Evolutionary conservation across 371 early-diverging fungal genomes (phyloP), one percentile per base, ranked within the genome.

Genomic region (Lichtheimia corymbifera): DNA sequence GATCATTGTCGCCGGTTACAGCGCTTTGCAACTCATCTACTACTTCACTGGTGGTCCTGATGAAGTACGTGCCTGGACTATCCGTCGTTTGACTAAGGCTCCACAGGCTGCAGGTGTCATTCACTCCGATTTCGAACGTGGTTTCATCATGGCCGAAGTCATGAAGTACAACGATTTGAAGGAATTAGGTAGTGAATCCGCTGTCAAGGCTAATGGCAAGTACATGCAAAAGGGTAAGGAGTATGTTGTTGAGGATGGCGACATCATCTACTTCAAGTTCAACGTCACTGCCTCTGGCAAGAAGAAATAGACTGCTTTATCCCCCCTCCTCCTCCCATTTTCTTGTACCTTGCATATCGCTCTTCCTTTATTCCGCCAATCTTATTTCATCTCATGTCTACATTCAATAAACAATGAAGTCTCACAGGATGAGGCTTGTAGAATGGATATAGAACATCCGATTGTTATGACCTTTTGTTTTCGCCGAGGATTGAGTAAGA

Each of bases 101-200:
- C 97, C 98, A 24, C 91, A 95, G 59, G 99, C 99, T 27, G 99
- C 99, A 15, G 93, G 96, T 62, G 95, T 95, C 25, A 84, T 85
- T 64, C 79, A 79, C 82, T 88, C 93, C 28, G 99, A 99, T 70
- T 98, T 99, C 73, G 97, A 96, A 70, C 82, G 89, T 67, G 92
- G 98, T 62, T 99, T 99, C 71, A 96, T 99, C 69, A 93, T 94
- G 89, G 99, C 97, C 30, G 99, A 99, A 85, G 90, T 97, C 18
- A 95, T 94, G 91, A 83, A 85, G 61, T 97, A 84, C 65, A 87
- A 86, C 4, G 97, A 96, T 67, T 73, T 98, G 58, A 83, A 91
- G 70, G 92, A 92, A 59, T 76, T 86, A 12, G 91, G 91, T 18
- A 70, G 76, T 15, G 99, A 98, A 70, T 74, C 85, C 15, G 92